Percentiles rank a stretch among this genome's conserved stretches.
Conservation (phyloP, 495 filamentous ascomycete genomes). For the Aspergillus panamensis region DNA sequence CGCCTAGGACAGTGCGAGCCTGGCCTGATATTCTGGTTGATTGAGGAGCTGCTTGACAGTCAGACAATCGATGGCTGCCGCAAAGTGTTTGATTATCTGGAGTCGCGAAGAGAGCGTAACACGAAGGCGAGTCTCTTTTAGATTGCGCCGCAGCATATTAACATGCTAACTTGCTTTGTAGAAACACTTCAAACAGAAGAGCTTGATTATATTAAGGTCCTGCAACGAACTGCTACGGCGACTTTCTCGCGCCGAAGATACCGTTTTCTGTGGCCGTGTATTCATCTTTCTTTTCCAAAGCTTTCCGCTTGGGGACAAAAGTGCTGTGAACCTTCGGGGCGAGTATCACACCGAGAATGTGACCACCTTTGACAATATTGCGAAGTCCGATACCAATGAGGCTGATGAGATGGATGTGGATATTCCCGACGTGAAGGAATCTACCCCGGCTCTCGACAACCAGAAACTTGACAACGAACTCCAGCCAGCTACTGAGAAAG, state of each 20-base stretch:
- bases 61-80: slow-evolving; percentile 90
- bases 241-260: slow-evolving; percentile 89
- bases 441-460: slow-evolving; percentile 16
- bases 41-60: slow-evolving; percentile 93
- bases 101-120: slow-evolving; percentile 83
- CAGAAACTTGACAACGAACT: slow-evolving; percentile 19
- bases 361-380: slow-evolving; percentile 71
- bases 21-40: slow-evolving; percentile 78
- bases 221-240: slow-evolving; percentile 94
- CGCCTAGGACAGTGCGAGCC: slow-evolving; percentile 72
- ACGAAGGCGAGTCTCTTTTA: slow-evolving; percentile 52
- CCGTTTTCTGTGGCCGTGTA: slow-evolving; percentile 93
- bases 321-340: slow-evolving; percentile 92
- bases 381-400: slow-evolving; percentile 20
- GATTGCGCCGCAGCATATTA: not conserved
- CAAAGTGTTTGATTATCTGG: slow-evolving; percentile 87
- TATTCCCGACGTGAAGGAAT: slow-evolving; percentile 56
- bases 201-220: slow-evolving; percentile 78
- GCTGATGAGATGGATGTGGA: slow-evolving; percentile 54
- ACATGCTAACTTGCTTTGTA: slow-evolving; percentile 15
- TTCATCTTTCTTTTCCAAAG: slow-evolving; percentile 98
- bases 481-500: slow-evolving; percentile 17
- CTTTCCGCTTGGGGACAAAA: slow-evolving; percentile 92
- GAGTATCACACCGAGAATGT: slow-evolving; percentile 97
- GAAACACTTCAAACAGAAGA: slow-evolving; percentile 82